These are phyloP conservation scores for Ceratobasidium papillatum DNA, from an alignment of 1,284 basidiomycete species.

Conservation along the genomic window DNA sequence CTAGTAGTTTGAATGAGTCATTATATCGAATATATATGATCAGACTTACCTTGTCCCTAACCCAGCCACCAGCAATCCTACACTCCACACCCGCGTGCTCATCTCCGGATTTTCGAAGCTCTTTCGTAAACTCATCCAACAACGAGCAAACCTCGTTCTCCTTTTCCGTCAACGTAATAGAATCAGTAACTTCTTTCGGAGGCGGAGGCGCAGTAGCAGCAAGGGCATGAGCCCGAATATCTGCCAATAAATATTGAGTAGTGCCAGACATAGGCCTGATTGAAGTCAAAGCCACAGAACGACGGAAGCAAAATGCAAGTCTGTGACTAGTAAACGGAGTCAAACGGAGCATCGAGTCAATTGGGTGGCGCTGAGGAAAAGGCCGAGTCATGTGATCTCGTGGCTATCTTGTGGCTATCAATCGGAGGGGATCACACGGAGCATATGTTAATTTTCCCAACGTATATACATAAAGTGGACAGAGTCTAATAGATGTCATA, in stretches of 20 bases:
- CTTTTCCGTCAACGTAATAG: conserved; percentile 59
- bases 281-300: neutral
- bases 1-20: conserved; percentile 56
- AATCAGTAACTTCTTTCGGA: conserved; percentile 41
- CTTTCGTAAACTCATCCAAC: conserved; percentile 69
- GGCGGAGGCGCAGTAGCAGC: conserved; percentile 19
- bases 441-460: conserved; percentile 3
- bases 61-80: conserved; percentile 95
- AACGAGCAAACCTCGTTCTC: conserved; percentile 70
- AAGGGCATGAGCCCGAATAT: conserved; percentile 15
- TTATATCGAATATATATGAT: neutral
- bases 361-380: neutral
- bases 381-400: conserved; percentile 11
- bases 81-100: conserved; percentile 70
- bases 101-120: conserved; percentile 56
- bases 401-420: neutral
- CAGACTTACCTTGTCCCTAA: conserved; percentile 87
- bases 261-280: conserved; percentile 1
- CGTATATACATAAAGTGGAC: conserved; percentile 6
- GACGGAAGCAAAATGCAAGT: neutral
- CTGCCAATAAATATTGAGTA: neutral
- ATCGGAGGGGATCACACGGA: neutral
- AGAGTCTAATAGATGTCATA: neutral
- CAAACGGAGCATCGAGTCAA: conserved; percentile 12
- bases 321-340: neutral